Evolutionary conservation across 108 stramenopile genomes (phyloP).

Genomic region (Epipyxis sp.): DNA sequence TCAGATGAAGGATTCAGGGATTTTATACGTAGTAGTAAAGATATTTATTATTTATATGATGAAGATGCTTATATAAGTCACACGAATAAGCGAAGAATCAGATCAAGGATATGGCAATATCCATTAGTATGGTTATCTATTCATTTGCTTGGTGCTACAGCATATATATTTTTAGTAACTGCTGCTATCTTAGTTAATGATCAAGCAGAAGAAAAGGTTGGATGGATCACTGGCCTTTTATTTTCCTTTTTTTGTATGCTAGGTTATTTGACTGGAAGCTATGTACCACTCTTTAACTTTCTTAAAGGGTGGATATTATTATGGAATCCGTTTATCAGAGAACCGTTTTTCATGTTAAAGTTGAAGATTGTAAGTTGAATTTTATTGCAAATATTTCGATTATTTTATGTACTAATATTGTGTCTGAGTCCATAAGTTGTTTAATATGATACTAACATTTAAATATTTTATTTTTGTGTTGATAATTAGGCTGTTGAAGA

Average conservation of each 20-base stretch:
- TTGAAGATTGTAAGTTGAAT: not conserved
- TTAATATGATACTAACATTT: too few relatives aligned
- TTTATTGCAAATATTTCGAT: too few relatives aligned
- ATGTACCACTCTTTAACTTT: conserved; percentile 6
- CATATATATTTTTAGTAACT: not conserved
- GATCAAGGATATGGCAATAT: not conserved
- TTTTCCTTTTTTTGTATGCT: conserved; percentile 23
- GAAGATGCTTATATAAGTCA: conserved; percentile 17
- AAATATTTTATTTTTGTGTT: too few relatives aligned
- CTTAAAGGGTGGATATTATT: not conserved
- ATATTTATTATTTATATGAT: conserved; percentile 23
- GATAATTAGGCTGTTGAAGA: too few relatives aligned
- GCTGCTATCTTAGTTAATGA: conserved; percentile 16
- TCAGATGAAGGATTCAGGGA: not conserved
- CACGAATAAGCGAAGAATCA: not conserved
- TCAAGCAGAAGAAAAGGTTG: conserved; percentile 7
- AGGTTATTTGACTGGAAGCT: conserved; percentile 22
- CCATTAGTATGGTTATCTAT: not conserved
- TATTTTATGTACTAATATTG: too few relatives aligned
- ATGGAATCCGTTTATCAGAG: conserved; percentile 25
- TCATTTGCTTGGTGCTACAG: conserved; percentile 11
- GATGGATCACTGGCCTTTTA: conserved; percentile 8
- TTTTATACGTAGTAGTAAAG: not conserved
- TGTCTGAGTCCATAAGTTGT: too few relatives aligned
- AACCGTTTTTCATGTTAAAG: conserved; percentile 15